phyloP scores from a whole-genome alignment of 106 monocot species.

The Narthecium ossifragum region DNA sequence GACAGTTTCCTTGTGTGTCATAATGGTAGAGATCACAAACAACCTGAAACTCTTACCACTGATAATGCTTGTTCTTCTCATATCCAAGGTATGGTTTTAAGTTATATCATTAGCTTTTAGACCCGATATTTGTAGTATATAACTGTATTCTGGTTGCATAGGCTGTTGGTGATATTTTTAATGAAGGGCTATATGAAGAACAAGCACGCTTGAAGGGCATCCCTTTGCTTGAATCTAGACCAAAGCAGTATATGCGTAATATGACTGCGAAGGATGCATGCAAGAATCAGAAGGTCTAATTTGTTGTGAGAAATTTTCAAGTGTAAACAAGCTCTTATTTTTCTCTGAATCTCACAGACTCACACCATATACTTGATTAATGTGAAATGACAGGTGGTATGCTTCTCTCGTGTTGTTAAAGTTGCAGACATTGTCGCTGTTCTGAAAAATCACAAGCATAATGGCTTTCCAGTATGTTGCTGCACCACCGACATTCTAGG shows the following conservation, averaged over 20 bases:
- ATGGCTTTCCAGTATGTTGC: conserved; percentile 90
- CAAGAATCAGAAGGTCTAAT: conserved; percentile 65
- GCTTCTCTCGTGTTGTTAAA: conserved; percentile 72
- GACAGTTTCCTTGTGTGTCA: conserved; percentile 99
- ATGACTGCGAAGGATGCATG: conserved; percentile 79
- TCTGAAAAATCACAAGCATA: conserved; percentile 76
- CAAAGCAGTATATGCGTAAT: conserved; percentile 87
- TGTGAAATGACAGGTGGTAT: conserved; percentile 70
- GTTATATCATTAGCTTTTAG: not conserved
- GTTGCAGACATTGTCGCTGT: conserved; percentile 72
- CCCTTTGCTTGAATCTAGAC: conserved; percentile 88
- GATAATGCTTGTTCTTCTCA: conserved; percentile 98
- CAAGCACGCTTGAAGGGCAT: conserved; percentile 87
- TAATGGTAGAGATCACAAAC: conserved; percentile 99
- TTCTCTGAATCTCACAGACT: too few relatives aligned
- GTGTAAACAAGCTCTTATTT: too few relatives aligned
- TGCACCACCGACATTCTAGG: not conserved
- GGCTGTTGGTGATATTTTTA: conserved; percentile 99
- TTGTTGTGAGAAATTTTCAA: too few relatives aligned
- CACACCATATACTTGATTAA: too few relatives aligned
- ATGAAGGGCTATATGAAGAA: conserved; percentile 90
- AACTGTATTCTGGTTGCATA: conserved; percentile 16
- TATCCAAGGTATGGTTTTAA: conserved; percentile 74
- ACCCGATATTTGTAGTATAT: conserved; percentile 1
- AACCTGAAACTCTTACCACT: conserved; percentile 89